phyloP scores from a whole-genome alignment of 1,284 basidiomycete genomes.

The Phenoliferia sp. region DNA sequence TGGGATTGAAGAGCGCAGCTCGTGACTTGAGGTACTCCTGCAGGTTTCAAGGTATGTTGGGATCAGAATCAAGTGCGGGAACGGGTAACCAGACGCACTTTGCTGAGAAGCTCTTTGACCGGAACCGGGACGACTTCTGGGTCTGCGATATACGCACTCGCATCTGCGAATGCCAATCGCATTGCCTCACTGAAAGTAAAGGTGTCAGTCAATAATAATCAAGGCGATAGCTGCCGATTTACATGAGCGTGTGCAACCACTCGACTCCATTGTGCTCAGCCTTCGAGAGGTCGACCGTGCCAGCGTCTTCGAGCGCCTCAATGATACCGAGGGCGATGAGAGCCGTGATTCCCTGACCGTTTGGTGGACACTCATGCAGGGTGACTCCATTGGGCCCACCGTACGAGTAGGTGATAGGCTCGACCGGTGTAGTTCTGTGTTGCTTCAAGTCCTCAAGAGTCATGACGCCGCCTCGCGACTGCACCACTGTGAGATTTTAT shows the following conservation, averaged over 20 bases:
- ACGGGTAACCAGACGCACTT: conserved; percentile 48
- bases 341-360: conserved; percentile 93
- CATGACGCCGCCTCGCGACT: conserved; percentile 83
- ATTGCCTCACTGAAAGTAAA: conserved; percentile 18
- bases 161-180: conserved; percentile 53
- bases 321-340: conserved; percentile 87
- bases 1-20: conserved; percentile 71
- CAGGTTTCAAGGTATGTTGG: not conserved
- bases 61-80: not conserved
- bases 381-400: conserved; percentile 63
- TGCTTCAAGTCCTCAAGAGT: conserved; percentile 77
- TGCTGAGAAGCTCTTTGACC: conserved; percentile 70
- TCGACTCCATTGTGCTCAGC: conserved; percentile 81
- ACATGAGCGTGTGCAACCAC: conserved; percentile 79
- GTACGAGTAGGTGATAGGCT: conserved; percentile 88
- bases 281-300: conserved; percentile 64
- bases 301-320: conserved; percentile 72
- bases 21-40: conserved; percentile 75
- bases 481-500: conserved; percentile 27
- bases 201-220: not conserved
- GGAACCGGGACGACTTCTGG: conserved; percentile 70
- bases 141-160: conserved; percentile 81
- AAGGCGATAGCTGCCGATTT: not conserved
- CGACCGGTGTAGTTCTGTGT: conserved; percentile 71
- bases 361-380: conserved; percentile 70